A percentile compares a stretch with the other conserved stretches of the same genome.
Conservation (phyloP, 148 eudicot genomes). For the Chenopodium suecicum region DNA sequence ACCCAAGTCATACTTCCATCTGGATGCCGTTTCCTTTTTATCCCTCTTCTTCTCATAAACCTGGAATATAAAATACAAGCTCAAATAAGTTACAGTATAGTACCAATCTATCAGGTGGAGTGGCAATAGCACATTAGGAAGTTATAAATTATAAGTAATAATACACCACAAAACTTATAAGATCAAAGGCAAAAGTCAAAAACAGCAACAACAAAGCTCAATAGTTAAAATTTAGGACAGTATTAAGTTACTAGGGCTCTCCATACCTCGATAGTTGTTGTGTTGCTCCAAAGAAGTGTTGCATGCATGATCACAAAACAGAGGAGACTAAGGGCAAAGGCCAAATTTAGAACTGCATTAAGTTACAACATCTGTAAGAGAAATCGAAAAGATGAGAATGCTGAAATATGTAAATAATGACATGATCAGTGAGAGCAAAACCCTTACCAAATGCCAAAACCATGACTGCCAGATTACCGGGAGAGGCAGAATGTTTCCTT, state of each 20-base stretch:
- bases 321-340: slow-evolving; percentile 83
- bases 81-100: background rate
- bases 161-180: background rate
- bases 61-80: slow-evolving; percentile 37
- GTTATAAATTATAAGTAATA: too few species aligned
- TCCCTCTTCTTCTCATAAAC: slow-evolving; percentile 83
- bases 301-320: slow-evolving; percentile 82
- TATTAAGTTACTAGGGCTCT: background rate
- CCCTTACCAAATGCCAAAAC: slow-evolving; percentile 77
- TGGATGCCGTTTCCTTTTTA: slow-evolving; percentile 65
- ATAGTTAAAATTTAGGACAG: background rate
- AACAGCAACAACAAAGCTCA: background rate
- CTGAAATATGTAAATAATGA: slow-evolving; percentile 6
- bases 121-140: background rate
- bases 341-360: slow-evolving; percentile 90
- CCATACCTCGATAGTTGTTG: slow-evolving; percentile 85
- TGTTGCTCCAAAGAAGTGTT: slow-evolving; percentile 79
- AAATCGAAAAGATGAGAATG: slow-evolving; percentile 35
- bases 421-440: slow-evolving; percentile 16
- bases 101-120: background rate
- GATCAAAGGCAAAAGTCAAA: background rate
- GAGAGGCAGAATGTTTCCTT: slow-evolving; percentile 46
- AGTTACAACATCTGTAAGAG: slow-evolving; percentile 57
- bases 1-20: slow-evolving; percentile 92
- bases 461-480: slow-evolving; percentile 67